Percentiles rank a stretch among this genome's conserved stretches.
phyloP scores from a whole-genome alignment of 257 asterid genomes.

The Striga asiatica region DNA sequence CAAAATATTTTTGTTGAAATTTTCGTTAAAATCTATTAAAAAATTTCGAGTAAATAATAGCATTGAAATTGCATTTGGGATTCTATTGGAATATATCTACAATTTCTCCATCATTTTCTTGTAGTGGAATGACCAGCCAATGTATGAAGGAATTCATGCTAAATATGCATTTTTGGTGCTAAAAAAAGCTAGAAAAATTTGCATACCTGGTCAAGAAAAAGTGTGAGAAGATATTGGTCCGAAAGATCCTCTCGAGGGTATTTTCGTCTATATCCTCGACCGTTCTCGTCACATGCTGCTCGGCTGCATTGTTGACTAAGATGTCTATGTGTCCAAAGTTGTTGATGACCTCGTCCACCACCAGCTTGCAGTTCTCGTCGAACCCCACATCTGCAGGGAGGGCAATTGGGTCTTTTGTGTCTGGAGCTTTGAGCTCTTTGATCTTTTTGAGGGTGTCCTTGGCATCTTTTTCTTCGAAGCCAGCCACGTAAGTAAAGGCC shows the following conservation, averaged over 20 bases:
- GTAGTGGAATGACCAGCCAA: too few relatives aligned
- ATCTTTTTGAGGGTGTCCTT: conserved; percentile 23
- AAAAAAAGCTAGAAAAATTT: too few relatives aligned
- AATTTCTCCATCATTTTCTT: too few relatives aligned
- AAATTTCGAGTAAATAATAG: too few relatives aligned
- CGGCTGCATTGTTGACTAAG: conserved; percentile 11
- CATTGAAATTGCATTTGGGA: too few relatives aligned
- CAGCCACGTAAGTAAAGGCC: conserved; percentile 39
- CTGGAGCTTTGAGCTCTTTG: conserved; percentile 17
- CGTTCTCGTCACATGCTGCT: background rate
- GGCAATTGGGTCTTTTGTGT: conserved; percentile 17
- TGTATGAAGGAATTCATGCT: background rate
- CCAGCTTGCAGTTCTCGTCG: conserved; percentile 11
- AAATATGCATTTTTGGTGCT: background rate
- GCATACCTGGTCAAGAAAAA: conserved; percentile 16
- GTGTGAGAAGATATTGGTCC: conserved; percentile 17
- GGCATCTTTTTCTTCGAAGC: conserved; percentile 39
- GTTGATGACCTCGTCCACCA: background rate
- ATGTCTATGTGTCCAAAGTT: conserved; percentile 6
- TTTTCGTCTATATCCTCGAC: too few relatives aligned
- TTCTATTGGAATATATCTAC: too few relatives aligned
- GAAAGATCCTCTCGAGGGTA: conserved; percentile 12
- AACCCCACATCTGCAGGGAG: conserved; percentile 4
- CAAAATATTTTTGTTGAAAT: too few relatives aligned
- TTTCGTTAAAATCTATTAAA: too few relatives aligned